phyloP scores from a whole-genome alignment of 208 protist species.

The Leishmania major region DNA sequence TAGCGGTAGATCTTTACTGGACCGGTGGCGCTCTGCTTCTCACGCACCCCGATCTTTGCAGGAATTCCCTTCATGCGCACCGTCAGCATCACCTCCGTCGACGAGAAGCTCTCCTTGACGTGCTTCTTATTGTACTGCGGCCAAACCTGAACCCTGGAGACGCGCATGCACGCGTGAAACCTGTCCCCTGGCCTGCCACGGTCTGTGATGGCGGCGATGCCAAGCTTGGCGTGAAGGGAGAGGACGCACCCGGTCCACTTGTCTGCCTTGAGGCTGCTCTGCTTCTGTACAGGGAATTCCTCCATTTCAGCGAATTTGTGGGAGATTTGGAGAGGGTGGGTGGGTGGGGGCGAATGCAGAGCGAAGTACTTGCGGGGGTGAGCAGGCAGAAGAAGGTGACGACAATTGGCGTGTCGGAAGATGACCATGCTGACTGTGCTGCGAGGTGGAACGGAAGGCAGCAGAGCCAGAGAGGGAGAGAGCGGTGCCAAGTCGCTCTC shows the following conservation, averaged over 20 bases:
- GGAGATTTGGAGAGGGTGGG: neutral
- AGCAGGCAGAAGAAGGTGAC: neutral
- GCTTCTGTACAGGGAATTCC: conserved; percentile 14
- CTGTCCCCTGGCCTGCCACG: conserved; percentile 7
- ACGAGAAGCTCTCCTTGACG: conserved; percentile 20
- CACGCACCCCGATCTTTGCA: conserved; percentile 5
- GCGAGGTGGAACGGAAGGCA: neutral
- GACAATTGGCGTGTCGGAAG: neutral
- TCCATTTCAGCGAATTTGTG: conserved; percentile 5
- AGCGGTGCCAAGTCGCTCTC: neutral
- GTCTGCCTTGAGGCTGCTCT: conserved; percentile 11
- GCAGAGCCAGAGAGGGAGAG: neutral
- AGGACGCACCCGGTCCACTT: conserved; percentile 26
- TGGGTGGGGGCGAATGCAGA: neutral
- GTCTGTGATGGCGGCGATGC: conserved; percentile 12
- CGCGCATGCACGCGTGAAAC: conserved; percentile 18
- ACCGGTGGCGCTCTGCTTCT: neutral
- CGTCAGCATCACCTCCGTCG: conserved; percentile 20
- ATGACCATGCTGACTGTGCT: neutral
- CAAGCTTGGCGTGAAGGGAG: conserved; percentile 8
- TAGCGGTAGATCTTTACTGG: conserved; percentile 10
- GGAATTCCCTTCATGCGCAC: conserved; percentile 16
- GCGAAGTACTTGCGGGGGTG: neutral
- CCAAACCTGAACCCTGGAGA: conserved; percentile 22
- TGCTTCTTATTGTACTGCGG: conserved; percentile 22